phyloP scores from a whole-genome alignment of 1,284 basidiomycete genomes.

The Sporisorium exsertum region DNA sequence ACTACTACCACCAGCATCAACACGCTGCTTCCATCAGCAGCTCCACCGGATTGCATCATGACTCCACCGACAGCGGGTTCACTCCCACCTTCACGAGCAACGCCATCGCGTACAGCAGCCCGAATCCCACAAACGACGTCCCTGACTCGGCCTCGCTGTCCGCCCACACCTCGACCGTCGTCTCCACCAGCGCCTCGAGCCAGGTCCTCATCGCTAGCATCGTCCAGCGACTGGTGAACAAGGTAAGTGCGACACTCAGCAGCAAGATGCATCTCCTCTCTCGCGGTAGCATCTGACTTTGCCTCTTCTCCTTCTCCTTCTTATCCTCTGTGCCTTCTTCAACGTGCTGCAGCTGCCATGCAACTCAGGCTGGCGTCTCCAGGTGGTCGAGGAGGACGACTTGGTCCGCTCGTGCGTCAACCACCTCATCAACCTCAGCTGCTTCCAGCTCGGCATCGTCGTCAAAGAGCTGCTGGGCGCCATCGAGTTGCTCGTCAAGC shows the following conservation, averaged over 20 bases:
- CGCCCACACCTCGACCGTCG: constrained; percentile 6
- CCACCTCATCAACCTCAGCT: constrained; percentile 59
- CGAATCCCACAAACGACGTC: constrained; percentile 15
- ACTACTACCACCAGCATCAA: constrained; percentile 17
- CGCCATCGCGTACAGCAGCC: constrained; percentile 27
- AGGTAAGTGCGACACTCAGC: constrained; percentile 9
- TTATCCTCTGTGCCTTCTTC: not conserved
- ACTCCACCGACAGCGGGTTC: constrained; percentile 33
- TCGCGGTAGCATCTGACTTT: not conserved
- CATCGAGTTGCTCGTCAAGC: constrained; percentile 58
- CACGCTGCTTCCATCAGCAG: constrained; percentile 34
- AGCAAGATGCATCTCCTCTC: not conserved
- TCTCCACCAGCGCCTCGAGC: constrained; percentile 37
- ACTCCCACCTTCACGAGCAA: constrained; percentile 28
- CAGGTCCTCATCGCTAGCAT: constrained; percentile 59
- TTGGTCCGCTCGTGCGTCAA: constrained; percentile 59
- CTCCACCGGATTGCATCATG: constrained; percentile 25
- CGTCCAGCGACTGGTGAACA: constrained; percentile 61
- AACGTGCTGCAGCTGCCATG: constrained; percentile 45
- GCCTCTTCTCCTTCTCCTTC: not conserved
- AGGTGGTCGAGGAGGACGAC: constrained; percentile 59
- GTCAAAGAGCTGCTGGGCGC: constrained; percentile 58
- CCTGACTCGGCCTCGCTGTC: constrained; percentile 16
- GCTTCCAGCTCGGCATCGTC: constrained; percentile 54
- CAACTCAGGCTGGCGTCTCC: constrained; percentile 56